A percentile compares a stretch with the other conserved stretches of the same genome.
phyloP scores from a whole-genome alignment of 148 eudicot genomes.

The Persicaria tinctoria region DNA sequence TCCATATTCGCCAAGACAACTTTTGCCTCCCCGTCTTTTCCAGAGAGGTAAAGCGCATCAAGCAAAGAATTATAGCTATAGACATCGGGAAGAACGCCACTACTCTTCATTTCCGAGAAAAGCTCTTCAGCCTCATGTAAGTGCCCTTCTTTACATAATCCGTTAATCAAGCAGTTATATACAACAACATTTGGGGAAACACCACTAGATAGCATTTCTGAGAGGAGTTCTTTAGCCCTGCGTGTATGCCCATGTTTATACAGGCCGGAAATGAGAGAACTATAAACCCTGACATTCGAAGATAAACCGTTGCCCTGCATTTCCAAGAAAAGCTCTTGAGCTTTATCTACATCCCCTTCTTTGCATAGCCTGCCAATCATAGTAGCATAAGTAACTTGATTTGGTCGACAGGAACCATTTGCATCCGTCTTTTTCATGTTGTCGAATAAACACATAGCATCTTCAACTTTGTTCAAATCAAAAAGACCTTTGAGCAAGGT shows the following conservation, averaged over 20 bases:
- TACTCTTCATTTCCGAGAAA: constrained; percentile 6
- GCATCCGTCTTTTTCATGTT: background rate
- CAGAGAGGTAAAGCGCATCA: background rate
- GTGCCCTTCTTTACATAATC: background rate
- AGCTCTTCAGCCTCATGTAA: background rate
- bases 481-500: constrained; percentile 17
- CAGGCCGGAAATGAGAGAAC: constrained; percentile 21
- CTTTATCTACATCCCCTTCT: background rate
- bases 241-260: constrained; percentile 16
- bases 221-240: constrained; percentile 16
- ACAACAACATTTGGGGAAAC: constrained; percentile 17
- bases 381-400: constrained; percentile 6
- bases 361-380: constrained; percentile 27
- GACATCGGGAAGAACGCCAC: background rate
- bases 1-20: background rate
- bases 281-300: background rate
- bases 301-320: background rate
- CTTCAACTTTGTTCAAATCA: background rate
- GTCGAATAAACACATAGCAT: background rate
- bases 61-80: background rate
- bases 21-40: background rate
- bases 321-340: no score
- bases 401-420: background rate
- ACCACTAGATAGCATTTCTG: constrained; percentile 19
- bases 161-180: constrained; percentile 19